Evolutionary conservation across 305 asterid genomes (phyloP), one percentile per base, ranked within the genome.

Genomic region (Solanum chacoense): DNA sequence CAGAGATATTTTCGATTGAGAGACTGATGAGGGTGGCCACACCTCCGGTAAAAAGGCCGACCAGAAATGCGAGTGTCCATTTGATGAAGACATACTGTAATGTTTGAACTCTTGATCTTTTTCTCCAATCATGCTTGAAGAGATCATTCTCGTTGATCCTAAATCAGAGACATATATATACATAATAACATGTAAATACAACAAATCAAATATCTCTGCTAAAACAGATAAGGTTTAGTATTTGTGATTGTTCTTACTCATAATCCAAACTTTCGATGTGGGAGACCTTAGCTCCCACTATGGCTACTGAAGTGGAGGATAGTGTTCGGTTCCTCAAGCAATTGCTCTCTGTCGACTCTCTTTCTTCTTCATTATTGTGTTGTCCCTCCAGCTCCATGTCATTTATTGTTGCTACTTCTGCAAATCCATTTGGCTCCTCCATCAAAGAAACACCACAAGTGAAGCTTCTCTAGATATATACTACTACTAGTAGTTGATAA

Each of bases 101-200:
- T 5, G 96, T 96, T 91, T 95, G 95, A 36, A 91, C 93, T 87
- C 84, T 92, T 69, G 99, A 95, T 93, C 98, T 93, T 93, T 98
- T 94, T 94, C 98, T 94, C 98, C 98, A 95, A 79, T 95, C 99
- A 73, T 96, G 99, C 95, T 96, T 96, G 95, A 96, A 96, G 90
- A 95, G 93, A 92, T 96, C 97, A 91, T 96, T 96, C 93, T 96
- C 99, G 55, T 96, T 95, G 89, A 96, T 95, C 95, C 98, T 96
- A 76, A 69, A 89, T 81, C 88, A 81, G 87, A 45, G 28, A 18
- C 28, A 24, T 0, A 14, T 20, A 42, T 11, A 37, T 80, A 83
- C 0, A 29, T 34, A 37, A 78, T 76, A 9, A 34, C 16, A 35
- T 18, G 40, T 16, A 22, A 36, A 10, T 13, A 36, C 59, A 36